Evolutionary conservation across 768 basidiomycete genomes (phyloP), one percentile per base, ranked within the genome.

Genomic region (Russula sp.): DNA sequence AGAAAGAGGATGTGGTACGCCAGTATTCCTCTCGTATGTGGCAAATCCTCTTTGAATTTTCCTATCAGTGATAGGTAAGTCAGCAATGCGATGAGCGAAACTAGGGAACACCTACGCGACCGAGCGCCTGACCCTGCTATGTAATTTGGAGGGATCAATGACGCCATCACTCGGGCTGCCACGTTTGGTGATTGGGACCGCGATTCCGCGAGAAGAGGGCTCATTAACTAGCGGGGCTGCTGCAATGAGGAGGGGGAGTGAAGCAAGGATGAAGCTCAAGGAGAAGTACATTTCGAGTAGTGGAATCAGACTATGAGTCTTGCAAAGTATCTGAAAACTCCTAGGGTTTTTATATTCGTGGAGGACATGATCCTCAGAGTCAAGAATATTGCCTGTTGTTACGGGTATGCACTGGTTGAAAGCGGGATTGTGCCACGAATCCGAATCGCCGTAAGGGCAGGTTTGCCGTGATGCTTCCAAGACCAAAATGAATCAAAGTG

Each of bases 11-110:
- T 69, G 63, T 10, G 26, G 18, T 13, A 38, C 22, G 9, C 68
- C 68, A 9, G 67, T 69, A 46, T 68, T 69, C 46, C 11, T 61
- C 48, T 68, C 53, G 34, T 49, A 65, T 32, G 59, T 42, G 9
- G 20, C 40, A 32, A 65, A 64, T 22, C 67, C 68, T 1, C 22
- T 20, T 14, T 59, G 55, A n/a, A 68, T 59, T 38, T 68, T 69
- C 7, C 68, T 69, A 53, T 13, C 34, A 22, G 52, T 28, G 34
- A 38, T 22, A 40, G 49, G 30, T 20, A 14, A 32, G 20, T 44
- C n/a, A 9, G 18, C 22, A 44, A 18, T 1, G 42, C 18, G 6
- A 34, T 5, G 32, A 24, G 44, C 0, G n/a, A 18, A 57, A 26
- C 24, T 5, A 38, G 10, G 38, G 30, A 24, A 5, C 18, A 26